Percentiles rank a stretch among this genome's conserved stretches.
These are phyloP conservation scores for Solanum pimpinellifolium DNA, from an alignment of 257 asterid genomes.

Conservation along the genomic window DNA sequence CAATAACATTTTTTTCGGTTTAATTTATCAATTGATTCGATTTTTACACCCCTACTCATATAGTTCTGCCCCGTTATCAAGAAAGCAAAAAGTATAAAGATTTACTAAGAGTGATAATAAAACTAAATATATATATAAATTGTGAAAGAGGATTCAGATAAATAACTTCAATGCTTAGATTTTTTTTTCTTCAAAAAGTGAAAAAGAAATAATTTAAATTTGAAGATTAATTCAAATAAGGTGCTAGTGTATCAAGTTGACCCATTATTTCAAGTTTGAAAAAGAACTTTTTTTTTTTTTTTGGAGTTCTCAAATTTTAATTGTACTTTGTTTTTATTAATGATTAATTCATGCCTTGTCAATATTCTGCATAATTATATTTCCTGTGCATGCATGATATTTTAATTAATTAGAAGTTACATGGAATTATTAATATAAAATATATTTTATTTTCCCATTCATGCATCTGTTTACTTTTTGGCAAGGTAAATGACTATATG, in stretches of 20 bases:
- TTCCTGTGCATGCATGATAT: neutral
- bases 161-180: neutral
- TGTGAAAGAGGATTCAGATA: neutral
- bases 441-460: neutral
- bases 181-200: neutral
- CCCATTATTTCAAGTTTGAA: neutral
- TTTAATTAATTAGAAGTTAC: neutral
- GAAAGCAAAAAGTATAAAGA: neutral
- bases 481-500: neutral
- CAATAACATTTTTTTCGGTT: no score
- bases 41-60: no score
- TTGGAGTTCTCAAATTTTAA: neutral
- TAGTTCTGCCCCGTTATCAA: no score
- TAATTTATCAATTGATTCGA: no score
- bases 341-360: neutral
- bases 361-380: neutral
- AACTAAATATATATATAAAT: no score
- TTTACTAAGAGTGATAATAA: rapidly evolving
- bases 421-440: neutral
- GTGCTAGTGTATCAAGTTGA: neutral
- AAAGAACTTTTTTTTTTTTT: neutral
- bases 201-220: neutral
- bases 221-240: neutral
- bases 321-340: neutral
- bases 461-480: neutral